A percentile compares a stretch with the other conserved stretches of the same genome.
Evolutionary conservation across 805 yeast species (phyloP).

Genomic region (Candida hungchunana): DNA sequence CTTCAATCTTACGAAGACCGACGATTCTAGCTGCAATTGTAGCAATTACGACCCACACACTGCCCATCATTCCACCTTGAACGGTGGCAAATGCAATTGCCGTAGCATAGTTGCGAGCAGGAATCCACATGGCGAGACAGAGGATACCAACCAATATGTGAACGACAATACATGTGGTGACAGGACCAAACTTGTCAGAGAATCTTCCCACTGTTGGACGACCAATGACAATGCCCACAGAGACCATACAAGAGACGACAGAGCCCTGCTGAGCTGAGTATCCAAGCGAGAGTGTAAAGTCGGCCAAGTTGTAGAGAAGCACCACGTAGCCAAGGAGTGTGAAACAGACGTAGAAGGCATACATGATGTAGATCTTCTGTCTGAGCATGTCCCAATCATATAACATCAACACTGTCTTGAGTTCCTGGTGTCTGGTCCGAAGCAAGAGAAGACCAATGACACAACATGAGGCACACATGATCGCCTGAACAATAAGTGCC

Average conservation of each 20-base stretch:
- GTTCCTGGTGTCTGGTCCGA: conserved; percentile 34
- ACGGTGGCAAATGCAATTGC: conserved; percentile 48
- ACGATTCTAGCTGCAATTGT: conserved; percentile 48
- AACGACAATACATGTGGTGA: conserved; percentile 39
- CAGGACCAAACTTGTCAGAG: conserved; percentile 48
- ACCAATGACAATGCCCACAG: conserved; percentile 51
- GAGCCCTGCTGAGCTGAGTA: conserved; percentile 52
- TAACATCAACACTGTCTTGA: conserved; percentile 33
- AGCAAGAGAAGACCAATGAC: conserved; percentile 32
- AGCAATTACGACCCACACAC: conserved; percentile 52
- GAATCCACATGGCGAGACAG: conserved; percentile 51
- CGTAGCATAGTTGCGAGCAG: conserved; percentile 53
- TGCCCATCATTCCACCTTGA: conserved; percentile 57
- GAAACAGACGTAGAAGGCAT: conserved; percentile 38
- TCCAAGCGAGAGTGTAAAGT: conserved; percentile 57
- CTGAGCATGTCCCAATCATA: conserved; percentile 39
- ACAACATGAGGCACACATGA: conserved; percentile 33
- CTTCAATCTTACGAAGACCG: conserved; percentile 49
- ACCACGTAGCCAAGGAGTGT: conserved; percentile 60
- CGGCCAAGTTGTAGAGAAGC: conserved; percentile 53
- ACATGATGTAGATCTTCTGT: conserved; percentile 40
- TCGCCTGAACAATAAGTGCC: conserved; percentile 35
- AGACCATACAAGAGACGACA: conserved; percentile 54
- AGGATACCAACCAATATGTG: conserved; percentile 38
- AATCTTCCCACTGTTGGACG: conserved; percentile 52